A percentile compares a stretch with the other conserved stretches of the same genome.
These are phyloP conservation scores for Metarhizium anisopliae DNA, from an alignment of 2,329 filamentous ascomycete genomes.

Conservation along the genomic window DNA sequence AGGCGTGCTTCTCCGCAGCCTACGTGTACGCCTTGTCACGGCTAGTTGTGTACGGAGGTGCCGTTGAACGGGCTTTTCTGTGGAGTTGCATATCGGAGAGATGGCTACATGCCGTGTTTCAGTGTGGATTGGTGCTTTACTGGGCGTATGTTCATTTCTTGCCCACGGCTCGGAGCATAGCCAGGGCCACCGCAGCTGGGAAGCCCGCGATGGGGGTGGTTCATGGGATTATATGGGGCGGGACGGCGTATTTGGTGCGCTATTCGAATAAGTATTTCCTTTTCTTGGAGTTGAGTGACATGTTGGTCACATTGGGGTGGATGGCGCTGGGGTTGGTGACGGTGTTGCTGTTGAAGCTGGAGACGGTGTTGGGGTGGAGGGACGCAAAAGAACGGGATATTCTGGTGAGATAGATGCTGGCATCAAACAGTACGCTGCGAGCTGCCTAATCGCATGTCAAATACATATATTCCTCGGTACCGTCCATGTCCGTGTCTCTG, in stretches of 20 bases:
- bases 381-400: not conserved
- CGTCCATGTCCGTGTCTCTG: no score
- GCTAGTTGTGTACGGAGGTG: conserved; percentile 9
- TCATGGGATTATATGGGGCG: conserved; percentile 6
- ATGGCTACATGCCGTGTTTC: conserved; percentile 6
- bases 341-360: not conserved
- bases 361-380: not conserved
- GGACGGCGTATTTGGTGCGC: conserved; percentile 18
- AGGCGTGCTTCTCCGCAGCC: conserved; percentile 17
- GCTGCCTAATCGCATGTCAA: not conserved
- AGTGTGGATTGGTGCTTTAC: conserved; percentile 13
- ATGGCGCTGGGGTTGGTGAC: conserved; percentile 16
- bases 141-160: conserved; percentile 4
- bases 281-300: conserved; percentile 26
- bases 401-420: no score
- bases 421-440: not conserved
- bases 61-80: conserved; percentile 7
- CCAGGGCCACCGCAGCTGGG: not conserved
- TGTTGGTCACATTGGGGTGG: conserved; percentile 17
- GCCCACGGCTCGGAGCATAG: not conserved
- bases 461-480: no score
- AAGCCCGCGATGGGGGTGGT: conserved; percentile 6
- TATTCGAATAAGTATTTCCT: conserved; percentile 29
- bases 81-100: conserved; percentile 6
- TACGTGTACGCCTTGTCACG: conserved; percentile 17